phyloP scores from a whole-genome alignment of 306 rosid genomes.

The Coriaria nepalensis region DNA sequence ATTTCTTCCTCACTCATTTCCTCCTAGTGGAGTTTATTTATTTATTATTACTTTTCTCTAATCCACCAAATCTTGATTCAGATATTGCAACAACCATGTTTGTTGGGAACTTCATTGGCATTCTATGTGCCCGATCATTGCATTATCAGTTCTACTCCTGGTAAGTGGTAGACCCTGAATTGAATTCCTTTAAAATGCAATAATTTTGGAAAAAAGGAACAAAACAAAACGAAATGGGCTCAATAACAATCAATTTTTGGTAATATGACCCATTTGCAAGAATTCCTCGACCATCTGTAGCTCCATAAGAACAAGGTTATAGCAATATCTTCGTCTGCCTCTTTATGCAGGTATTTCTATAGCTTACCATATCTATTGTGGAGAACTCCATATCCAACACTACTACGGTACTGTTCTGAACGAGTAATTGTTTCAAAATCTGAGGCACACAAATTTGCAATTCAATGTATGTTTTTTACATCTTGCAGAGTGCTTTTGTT shows the following conservation, averaged over 20 bases:
- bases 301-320: too few relatives aligned
- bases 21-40: neutral
- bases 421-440: neutral
- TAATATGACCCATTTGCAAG: too few relatives aligned
- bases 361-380: slow-evolving; percentile 80
- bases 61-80: slow-evolving; percentile 13
- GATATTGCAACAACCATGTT: slow-evolving; percentile 90
- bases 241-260: slow-evolving; percentile 12
- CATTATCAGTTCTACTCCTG: slow-evolving; percentile 95
- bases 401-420: slow-evolving; percentile 38
- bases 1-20: slow-evolving; percentile 1
- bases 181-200: slow-evolving; percentile 2
- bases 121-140: slow-evolving; percentile 79
- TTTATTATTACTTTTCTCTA: neutral
- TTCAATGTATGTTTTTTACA: neutral
- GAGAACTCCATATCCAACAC: slow-evolving; percentile 54
- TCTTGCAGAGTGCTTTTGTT: slow-evolving; percentile 52
- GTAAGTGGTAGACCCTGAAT: slow-evolving; percentile 27
- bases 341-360: slow-evolving; percentile 62
- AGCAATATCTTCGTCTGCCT: neutral
- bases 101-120: slow-evolving; percentile 85
- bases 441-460: slow-evolving; percentile 1
- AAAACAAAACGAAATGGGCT: slow-evolving; percentile 1
- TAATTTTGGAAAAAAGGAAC: too few relatives aligned
- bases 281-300: too few relatives aligned